Percentiles rank a stretch among this genome's conserved stretches.
These are phyloP conservation scores for Mycena polygramma DNA, from an alignment of 768 basidiomycete genomes.

Conservation along the genomic window DNA sequence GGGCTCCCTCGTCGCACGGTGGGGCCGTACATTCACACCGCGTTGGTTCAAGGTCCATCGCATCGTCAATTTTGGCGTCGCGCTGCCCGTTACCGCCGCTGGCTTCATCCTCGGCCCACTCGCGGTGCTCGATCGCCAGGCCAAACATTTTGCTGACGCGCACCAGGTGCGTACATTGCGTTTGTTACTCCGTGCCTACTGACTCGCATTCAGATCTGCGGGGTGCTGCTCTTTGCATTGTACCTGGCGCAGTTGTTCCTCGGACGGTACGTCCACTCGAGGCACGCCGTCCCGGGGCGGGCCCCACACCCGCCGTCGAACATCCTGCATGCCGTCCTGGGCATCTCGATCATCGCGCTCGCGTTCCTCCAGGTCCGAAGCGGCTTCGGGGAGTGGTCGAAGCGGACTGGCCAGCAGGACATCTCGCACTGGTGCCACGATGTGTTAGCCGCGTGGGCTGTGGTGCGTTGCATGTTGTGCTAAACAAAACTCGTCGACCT, in stretches of 20 bases:
- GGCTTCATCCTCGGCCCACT: slow-evolving; percentile 64
- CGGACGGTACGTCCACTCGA: slow-evolving; percentile 65
- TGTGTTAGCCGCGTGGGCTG: slow-evolving; percentile 61
- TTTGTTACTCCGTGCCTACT: background rate
- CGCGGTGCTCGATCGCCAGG: slow-evolving; percentile 57
- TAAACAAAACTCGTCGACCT: background rate
- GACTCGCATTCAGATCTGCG: slow-evolving; percentile 56
- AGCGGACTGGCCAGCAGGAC: slow-evolving; percentile 50
- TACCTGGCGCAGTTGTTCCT: slow-evolving; percentile 66
- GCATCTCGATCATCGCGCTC: slow-evolving; percentile 61
- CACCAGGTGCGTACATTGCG: slow-evolving; percentile 58
- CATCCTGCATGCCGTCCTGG: slow-evolving; percentile 67
- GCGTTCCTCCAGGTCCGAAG: slow-evolving; percentile 68
- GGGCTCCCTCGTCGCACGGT: slow-evolving; percentile 67
- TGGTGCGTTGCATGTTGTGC: slow-evolving; percentile 49
- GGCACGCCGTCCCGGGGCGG: slow-evolving; percentile 46
- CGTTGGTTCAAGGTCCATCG: slow-evolving; percentile 72
- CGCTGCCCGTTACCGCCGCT: slow-evolving; percentile 61
- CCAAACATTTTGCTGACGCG: slow-evolving; percentile 58
- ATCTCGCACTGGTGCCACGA: slow-evolving; percentile 54
- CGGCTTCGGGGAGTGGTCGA: slow-evolving; percentile 60
- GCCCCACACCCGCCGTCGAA: slow-evolving; percentile 65
- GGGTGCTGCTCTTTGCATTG: slow-evolving; percentile 62
- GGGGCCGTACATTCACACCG: slow-evolving; percentile 62
- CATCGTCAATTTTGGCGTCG: slow-evolving; percentile 62